Conservation (phyloP, 179 eudicot species). For the Actinidia chinensis region DNA sequence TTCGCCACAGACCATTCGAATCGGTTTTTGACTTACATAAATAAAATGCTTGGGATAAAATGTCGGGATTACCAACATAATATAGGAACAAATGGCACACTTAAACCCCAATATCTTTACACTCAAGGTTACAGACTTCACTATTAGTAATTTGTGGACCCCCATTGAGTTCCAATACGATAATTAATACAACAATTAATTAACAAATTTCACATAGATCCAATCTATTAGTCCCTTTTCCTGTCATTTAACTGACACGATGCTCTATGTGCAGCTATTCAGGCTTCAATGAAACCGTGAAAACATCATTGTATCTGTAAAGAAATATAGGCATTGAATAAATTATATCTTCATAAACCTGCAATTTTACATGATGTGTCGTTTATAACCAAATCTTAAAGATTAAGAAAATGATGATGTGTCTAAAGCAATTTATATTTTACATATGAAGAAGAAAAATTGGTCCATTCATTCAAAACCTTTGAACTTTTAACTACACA, state of each 20-base stretch:
- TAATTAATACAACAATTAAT: neutral
- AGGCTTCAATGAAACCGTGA: neutral
- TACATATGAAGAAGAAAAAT: neutral
- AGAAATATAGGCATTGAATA: neutral
- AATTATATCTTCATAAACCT: too few relatives aligned
- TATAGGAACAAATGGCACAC: neutral
- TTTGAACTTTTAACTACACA: neutral
- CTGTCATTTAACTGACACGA: neutral
- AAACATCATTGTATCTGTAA: neutral
- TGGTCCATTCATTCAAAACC: neutral
- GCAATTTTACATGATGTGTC: too few relatives aligned
- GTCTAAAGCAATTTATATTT: neutral
- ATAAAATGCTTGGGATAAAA: neutral
- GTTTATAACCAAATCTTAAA: too few relatives aligned
- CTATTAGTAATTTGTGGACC: neutral
- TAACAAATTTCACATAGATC: constrained; percentile 17
- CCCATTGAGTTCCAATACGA: neutral
- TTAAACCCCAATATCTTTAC: neutral
- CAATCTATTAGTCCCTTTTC: neutral
- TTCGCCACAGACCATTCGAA: neutral
- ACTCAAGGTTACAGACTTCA: neutral
- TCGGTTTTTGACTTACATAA: neutral
- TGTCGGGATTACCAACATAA: neutral
- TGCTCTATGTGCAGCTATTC: neutral
- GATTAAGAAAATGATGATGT: neutral